Conservation (phyloP, 2,329 filamentous ascomycete genomes). For the Lachnellula arida region DNA sequence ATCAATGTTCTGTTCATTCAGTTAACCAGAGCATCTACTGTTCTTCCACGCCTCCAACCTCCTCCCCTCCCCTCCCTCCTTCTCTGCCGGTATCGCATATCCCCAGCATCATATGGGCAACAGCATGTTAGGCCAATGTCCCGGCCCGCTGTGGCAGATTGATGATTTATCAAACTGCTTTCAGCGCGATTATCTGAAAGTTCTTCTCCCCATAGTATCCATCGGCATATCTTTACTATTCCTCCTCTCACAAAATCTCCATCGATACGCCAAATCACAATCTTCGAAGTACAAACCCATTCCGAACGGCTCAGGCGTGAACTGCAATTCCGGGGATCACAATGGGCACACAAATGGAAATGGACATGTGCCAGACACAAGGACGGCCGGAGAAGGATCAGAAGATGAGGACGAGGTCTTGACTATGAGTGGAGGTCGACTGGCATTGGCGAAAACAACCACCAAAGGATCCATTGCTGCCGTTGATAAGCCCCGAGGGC, state of each 20-base stretch:
- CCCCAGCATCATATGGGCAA: too few relatives aligned
- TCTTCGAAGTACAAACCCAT: conserved; percentile 54
- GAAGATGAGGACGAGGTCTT: conserved; percentile 54
- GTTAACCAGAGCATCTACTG: too few relatives aligned
- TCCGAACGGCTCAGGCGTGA: conserved; percentile 39
- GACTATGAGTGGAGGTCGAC: conserved; percentile 52
- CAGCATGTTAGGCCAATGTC: not conserved
- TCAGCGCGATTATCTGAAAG: conserved; percentile 65
- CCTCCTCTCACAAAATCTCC: conserved; percentile 55
- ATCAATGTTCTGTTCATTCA: too few relatives aligned
- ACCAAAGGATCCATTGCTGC: conserved; percentile 63
- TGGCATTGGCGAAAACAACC: conserved; percentile 55
- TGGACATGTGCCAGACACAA: conserved; percentile 31
- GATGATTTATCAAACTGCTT: conserved; percentile 63
- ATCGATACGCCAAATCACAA: conserved; percentile 49
- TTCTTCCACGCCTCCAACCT: too few relatives aligned
- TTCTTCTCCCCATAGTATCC: conserved; percentile 70
- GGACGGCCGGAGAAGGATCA: conserved; percentile 44
- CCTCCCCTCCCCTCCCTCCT: too few relatives aligned
- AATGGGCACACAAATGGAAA: conserved; percentile 16
- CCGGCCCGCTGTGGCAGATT: conserved; percentile 45
- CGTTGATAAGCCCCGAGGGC: conserved; percentile 69
- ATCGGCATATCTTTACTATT: conserved; percentile 66
- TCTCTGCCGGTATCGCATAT: too few relatives aligned
- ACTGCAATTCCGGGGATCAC: conserved; percentile 32